These are phyloP conservation scores for Penicillium subrubescens DNA, from an alignment of 495 filamentous ascomycete species.

Conservation along the genomic window DNA sequence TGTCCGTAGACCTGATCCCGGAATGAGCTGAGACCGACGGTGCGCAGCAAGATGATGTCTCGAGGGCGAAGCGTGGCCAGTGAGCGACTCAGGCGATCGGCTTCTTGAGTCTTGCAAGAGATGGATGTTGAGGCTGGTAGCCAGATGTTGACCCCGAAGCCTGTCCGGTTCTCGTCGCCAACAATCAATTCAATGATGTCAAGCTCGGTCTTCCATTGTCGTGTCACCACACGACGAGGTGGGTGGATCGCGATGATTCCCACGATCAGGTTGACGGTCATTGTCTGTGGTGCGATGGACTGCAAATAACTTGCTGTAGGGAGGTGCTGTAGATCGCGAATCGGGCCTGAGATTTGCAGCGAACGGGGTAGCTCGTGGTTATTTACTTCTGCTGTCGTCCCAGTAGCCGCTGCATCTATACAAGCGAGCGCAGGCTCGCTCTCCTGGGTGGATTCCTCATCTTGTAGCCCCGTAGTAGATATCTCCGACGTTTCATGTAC, in stretches of 20 bases:
- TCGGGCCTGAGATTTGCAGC: constrained; percentile 28
- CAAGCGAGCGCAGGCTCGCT: constrained; percentile 31
- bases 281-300: constrained; percentile 75
- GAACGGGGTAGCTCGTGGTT: constrained; percentile 17
- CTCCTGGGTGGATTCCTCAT: constrained; percentile 28
- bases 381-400: constrained; percentile 11
- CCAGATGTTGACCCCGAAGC: constrained; percentile 87
- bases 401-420: constrained; percentile 22
- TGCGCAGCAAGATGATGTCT: constrained; percentile 75
- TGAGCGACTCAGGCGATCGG: constrained; percentile 37
- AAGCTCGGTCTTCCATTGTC: constrained; percentile 50
- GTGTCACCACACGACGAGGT: constrained; percentile 59
- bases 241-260: constrained; percentile 73
- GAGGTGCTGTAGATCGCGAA: constrained; percentile 70
- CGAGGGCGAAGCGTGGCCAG: constrained; percentile 59
- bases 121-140: constrained; percentile 41
- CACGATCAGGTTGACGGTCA: constrained; percentile 75
- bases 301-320: constrained; percentile 68
- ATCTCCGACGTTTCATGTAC: constrained; percentile 54
- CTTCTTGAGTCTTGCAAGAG: constrained; percentile 25
- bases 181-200: constrained; percentile 77
- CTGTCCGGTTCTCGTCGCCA: constrained; percentile 81
- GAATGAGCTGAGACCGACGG: constrained; percentile 76
- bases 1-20: constrained; percentile 75
- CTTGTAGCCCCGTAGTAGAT: constrained; percentile 21